Base-by-base conservation (phyloP, 2,329 filamentous ascomycete species). In the Pleurostoma richardsiae region DNA sequence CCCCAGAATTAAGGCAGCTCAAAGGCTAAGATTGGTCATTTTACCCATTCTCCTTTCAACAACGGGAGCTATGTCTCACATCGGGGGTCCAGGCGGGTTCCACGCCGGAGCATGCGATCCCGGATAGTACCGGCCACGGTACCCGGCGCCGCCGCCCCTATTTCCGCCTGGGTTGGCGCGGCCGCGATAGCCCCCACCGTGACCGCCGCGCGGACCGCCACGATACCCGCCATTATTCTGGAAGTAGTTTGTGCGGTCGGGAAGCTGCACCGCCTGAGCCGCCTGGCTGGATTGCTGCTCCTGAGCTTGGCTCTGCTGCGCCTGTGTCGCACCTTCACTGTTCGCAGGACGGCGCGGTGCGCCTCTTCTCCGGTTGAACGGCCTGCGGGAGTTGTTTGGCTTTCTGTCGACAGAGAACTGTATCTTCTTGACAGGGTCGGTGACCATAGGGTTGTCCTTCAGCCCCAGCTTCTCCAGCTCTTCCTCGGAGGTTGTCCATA, bases 341-440 rank as follows among this genome's bases (percentile, higher is more conserved):
- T 19, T 19, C 19, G 19, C 19, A 19, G 19, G 19, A 19, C 19
- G 19, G 19, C 19, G 19, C 19, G 19, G 19, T 19, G 19, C 19
- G 2, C 58, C 56, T 8, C 59, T 56, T 5, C 57, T 40, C 2
- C 66, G 62, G 26, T 55, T 49, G 38, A 63, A 66, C 1, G 64
- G 60, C 4, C 65, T 50, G 29, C 64, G 64, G 1, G 60, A 55
- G 5, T 53, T 59, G 47, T 64, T 67, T 0, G 71, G 74, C 52
- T 74, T 76, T 4, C 68, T 66, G 7, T 76, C 81, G 27, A 86
- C 70, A 0, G 70, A 71, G 49, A 86, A 89, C 3, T 85, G 72
- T 39, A 88, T 87, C 51, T 67, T 74, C 55, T 82, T 79, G 41
- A 88, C 59, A 0, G 87, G 86, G 27, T 81, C 67, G 43, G 85